phyloP scores from a whole-genome alignment of 2,329 filamentous ascomycete genomes.

The Apiospora kogelbergensis region DNA sequence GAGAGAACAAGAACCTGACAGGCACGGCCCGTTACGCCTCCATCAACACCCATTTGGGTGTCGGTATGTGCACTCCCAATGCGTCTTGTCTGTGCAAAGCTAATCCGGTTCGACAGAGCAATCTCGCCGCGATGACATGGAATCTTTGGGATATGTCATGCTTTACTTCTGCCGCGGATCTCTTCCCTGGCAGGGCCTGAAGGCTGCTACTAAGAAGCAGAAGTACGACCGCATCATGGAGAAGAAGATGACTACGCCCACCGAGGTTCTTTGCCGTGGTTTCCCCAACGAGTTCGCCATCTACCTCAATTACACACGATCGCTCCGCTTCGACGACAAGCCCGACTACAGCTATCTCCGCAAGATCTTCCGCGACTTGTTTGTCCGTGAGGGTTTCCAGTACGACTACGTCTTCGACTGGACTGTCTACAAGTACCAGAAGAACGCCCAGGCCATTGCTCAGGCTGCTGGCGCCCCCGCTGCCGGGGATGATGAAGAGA shows the following conservation, averaged over 20 bases:
- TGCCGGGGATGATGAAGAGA: slow-evolving; percentile 73
- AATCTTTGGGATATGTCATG: slow-evolving; percentile 98
- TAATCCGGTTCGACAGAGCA: slow-evolving; percentile 62
- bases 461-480: slow-evolving; percentile 69
- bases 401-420: slow-evolving; percentile 99
- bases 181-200: slow-evolving; percentile 96
- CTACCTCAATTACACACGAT: slow-evolving; percentile 98
- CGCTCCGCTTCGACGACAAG: slow-evolving; percentile 98
- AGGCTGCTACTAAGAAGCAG: slow-evolving; percentile 99
- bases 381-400: slow-evolving; percentile 98
- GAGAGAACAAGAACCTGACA: slow-evolving; percentile 99
- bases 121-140: slow-evolving; percentile 99
- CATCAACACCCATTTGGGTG: slow-evolving; percentile 98
- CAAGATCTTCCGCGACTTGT: slow-evolving; percentile 99
- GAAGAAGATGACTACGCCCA: slow-evolving; percentile 99
- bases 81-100: neutral
- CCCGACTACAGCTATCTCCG: slow-evolving; percentile 99
- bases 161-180: slow-evolving; percentile 99
- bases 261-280: slow-evolving; percentile 96
- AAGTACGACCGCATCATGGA: slow-evolving; percentile 99
- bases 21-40: slow-evolving; percentile 97
- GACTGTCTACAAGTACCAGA: slow-evolving; percentile 99
- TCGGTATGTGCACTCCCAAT: slow-evolving; percentile 58
- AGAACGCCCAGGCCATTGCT: slow-evolving; percentile 94
- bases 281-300: slow-evolving; percentile 99